Evolutionary conservation across 2,329 filamentous ascomycete genomes (phyloP), one percentile per base, ranked within the genome.

Genomic region (Lasiodiplodia sp.): DNA sequence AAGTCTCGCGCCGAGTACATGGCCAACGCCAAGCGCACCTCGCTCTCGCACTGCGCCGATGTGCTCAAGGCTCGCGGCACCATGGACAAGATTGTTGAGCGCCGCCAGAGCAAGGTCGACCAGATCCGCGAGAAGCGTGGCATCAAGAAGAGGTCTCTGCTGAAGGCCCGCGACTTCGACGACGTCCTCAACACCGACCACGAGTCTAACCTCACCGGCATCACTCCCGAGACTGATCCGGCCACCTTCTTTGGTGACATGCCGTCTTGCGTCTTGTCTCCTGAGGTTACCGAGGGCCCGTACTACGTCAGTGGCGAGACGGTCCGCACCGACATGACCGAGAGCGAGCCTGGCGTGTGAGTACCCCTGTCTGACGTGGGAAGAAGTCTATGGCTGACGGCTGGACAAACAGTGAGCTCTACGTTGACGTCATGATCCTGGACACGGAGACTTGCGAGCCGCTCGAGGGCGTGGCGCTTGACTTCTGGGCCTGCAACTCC

Each of bases 371-470:
- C 7, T 16, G 18, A 0, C 18, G 12, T 58, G 14, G 21, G 8
- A 87, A 37, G 79, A 80, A 31, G 74, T 87, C 49, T 80, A 80
- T 2, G 6, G 18, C 40, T 63, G 23, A 63, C 40, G 23, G 10
- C 3, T 14, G 2, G 4, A 14, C 7, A 8, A 34, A 62, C 44
- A 75, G 87, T 34, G 51, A 53, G 21, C 64, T 66, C 38, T 67
- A 67, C 28, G 53, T 67, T 12, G 85, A 87, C 72, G 81, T 86
- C 70, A 85, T 87, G 74, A 79, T 88, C 66, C 80, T 87, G 64
- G 86, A 88, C 69, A 80, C 85, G 34, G 78, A 82, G 55, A 87
- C 85, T 3, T 88, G 86, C 77, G 77, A 86, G 72, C 82, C 83
- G 5, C 80, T 87, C 1, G 79, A 82, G 1, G 75, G 83, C 62